Base-by-base conservation (phyloP, 352 stramenopile genomes). In the Peronospora tabacina region DNA sequence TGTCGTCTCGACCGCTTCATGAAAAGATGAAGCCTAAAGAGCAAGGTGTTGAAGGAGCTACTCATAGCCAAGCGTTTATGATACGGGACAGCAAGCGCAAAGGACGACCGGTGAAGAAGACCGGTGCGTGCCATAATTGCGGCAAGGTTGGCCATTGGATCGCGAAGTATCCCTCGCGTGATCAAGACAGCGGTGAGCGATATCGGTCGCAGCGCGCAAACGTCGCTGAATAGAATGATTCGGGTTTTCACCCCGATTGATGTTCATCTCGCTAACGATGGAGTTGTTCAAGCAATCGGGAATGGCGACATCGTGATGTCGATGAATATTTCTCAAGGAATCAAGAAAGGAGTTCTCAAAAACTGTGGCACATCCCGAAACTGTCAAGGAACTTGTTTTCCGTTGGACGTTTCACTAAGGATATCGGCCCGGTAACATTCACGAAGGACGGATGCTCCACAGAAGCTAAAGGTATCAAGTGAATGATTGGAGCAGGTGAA, bases 71-170 rank as follows among this genome's bases (percentile, higher is more conserved):
- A 20, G n/a, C 33, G 13, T 20, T 19, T 6, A 38, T 38, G 33
- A 6, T 11, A 17, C 20, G n/a, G 1, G n/a, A 33, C 19, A 33
- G 10, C 20, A 33, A 44, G 20, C 19, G 20, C 8, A 44, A 33
- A 10, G 38, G 19, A 9, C 38, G 20, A 33, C 19, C 20, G 12
- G 13, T 33, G 19, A 12, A 29, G 16, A 33, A 33, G 19, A 33
- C 8, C 7, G 15, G 15, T 5, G 20, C 38, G 10, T 44, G 38
- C 38, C 19, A 33, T 12, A 48, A 36, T 10, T 55, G 48, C 7
- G 48, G 38, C 0, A 39, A 48, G 22, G 20, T 49, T 12, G 39
- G 49, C 44, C 49, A 55, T 20, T 55, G 48, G 38, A 55, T 55
- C 22, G 48, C 48, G 5, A 24, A 48, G 19, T 54, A 22, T 26